phyloP scores from a whole-genome alignment of 495 filamentous ascomycete species.

The Annulohypoxylon bovei region DNA sequence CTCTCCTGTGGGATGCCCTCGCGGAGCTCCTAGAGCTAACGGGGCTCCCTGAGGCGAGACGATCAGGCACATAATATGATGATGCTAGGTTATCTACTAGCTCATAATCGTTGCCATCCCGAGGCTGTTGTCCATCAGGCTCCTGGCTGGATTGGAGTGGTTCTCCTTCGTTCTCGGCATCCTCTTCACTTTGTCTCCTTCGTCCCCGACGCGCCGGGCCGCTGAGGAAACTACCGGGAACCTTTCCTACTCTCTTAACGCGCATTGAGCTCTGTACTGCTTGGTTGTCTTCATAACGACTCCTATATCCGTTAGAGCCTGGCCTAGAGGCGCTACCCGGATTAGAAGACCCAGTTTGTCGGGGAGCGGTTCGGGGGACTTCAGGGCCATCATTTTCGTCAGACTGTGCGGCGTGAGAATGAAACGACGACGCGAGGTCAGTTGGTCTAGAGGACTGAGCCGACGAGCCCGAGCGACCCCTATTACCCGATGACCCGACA shows the following conservation, averaged over 20 bases:
- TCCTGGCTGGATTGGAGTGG: slow-evolving; percentile 50
- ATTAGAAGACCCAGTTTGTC: slow-evolving; percentile 45
- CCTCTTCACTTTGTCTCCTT: slow-evolving; percentile 78
- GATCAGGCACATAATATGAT: slow-evolving; percentile 53
- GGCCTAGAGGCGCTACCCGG: slow-evolving; percentile 61
- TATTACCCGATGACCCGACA: slow-evolving; percentile 55
- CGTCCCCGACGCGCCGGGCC: slow-evolving; percentile 78
- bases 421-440: slow-evolving; percentile 39
- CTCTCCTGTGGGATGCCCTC: slow-evolving; percentile 48
- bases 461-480: slow-evolving; percentile 54
- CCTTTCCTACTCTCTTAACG: slow-evolving; percentile 75
- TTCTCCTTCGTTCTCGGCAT: slow-evolving; percentile 57
- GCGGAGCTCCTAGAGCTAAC: slow-evolving; percentile 52
- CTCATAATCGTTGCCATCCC: slow-evolving; percentile 31
- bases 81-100: slow-evolving; percentile 47
- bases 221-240: slow-evolving; percentile 76
- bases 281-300: slow-evolving; percentile 64
- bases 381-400: slow-evolving; percentile 53
- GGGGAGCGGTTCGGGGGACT: slow-evolving; percentile 53
- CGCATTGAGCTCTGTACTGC: slow-evolving; percentile 75
- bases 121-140: slow-evolving; percentile 47
- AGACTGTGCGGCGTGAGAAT: slow-evolving; percentile 36
- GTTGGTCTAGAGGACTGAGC: slow-evolving; percentile 51
- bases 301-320: slow-evolving; percentile 57
- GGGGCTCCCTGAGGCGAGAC: slow-evolving; percentile 56